A percentile compares a stretch with the other conserved stretches of the same genome.
Conservation (phyloP, 2,329 filamentous ascomycete species). For the Venturia carpophila region DNA sequence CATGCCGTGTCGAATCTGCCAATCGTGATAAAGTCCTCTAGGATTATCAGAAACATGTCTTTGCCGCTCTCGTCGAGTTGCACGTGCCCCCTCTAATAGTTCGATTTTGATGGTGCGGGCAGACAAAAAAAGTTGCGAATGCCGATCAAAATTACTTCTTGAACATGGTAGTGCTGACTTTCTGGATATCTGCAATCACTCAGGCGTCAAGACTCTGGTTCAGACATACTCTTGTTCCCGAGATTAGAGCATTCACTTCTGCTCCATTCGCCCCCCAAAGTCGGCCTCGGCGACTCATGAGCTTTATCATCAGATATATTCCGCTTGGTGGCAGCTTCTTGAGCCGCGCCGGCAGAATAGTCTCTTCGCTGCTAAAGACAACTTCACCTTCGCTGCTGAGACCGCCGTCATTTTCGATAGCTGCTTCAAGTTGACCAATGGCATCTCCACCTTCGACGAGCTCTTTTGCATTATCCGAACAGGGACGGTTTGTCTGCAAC, state of each 20-base stretch:
- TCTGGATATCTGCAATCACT: background rate
- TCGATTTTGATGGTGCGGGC: background rate
- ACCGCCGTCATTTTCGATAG: too few species aligned
- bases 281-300: too few species aligned
- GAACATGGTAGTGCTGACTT: background rate
- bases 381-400: too few species aligned
- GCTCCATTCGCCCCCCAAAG: background rate
- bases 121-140: background rate
- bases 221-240: background rate
- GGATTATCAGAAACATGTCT: background rate
- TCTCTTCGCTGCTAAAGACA: too few species aligned
- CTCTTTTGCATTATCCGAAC: too few species aligned
- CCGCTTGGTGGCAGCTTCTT: too few species aligned
- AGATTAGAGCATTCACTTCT: background rate
- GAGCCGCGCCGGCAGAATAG: too few species aligned
- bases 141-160: background rate
- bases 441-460: too few species aligned
- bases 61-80: background rate
- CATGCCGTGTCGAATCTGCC: background rate
- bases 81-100: background rate
- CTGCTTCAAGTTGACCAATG: too few species aligned
- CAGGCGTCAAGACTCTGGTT: background rate
- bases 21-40: background rate
- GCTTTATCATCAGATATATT: too few species aligned
- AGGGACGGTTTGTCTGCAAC: too few species aligned